Evolutionary conservation across 2,329 filamentous ascomycete species (phyloP).

Genomic region (Stachybotrys elegans): DNA sequence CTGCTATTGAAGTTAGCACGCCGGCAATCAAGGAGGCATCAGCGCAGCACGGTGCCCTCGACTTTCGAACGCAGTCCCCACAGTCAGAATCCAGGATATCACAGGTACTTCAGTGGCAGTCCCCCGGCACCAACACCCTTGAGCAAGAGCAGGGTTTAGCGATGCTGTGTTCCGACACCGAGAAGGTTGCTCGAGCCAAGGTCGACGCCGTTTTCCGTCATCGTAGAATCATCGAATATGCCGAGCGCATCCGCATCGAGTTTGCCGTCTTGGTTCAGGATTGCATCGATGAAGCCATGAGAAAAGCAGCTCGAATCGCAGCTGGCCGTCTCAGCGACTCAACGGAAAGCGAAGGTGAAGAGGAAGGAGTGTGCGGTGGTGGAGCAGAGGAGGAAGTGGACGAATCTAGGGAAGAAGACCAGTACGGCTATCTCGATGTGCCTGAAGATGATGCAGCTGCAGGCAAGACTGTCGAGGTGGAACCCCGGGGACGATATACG

Average conservation of each 20-base stretch:
- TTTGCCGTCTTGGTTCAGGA: conserved; percentile 91
- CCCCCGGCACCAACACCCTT: conserved; percentile 81
- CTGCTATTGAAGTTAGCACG: conserved; percentile 88
- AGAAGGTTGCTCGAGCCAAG: conserved; percentile 77
- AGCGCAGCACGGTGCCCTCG: conserved; percentile 56
- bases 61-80: conserved; percentile 88
- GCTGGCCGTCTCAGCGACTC: conserved; percentile 82
- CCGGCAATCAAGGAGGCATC: conserved; percentile 85
- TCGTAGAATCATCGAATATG: conserved; percentile 89
- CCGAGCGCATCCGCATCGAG: conserved; percentile 90
- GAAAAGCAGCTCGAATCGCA: conserved; percentile 83
- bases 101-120: conserved; percentile 95
- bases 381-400: conserved; percentile 15
- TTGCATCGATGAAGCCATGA: conserved; percentile 87
- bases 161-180: conserved; percentile 83
- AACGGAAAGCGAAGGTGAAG: conserved; percentile 53
- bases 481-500: conserved; percentile 13
- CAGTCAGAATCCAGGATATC: conserved; percentile 93
- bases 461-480: conserved; percentile 9
- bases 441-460: conserved; percentile 6
- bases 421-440: conserved; percentile 8
- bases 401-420: conserved; percentile 31
- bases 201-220: conserved; percentile 91
- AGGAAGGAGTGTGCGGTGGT: conserved; percentile 13
- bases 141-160: conserved; percentile 92